These are phyloP conservation scores for Trichophyton schoenleinii DNA, from an alignment of 2,329 filamentous ascomycete genomes.

Conservation along the genomic window DNA sequence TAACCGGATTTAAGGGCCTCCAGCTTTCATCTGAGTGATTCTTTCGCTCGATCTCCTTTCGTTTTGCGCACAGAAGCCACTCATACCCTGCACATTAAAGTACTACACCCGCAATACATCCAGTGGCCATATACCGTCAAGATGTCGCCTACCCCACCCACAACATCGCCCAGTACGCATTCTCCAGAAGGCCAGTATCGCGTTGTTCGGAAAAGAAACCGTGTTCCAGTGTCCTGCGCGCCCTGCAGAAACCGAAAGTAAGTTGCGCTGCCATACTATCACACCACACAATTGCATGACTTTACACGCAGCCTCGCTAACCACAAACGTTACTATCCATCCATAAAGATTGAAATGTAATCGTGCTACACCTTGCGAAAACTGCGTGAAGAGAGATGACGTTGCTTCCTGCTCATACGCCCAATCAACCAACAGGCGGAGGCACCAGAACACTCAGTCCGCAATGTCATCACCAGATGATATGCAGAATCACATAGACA, in stretches of 20 bases:
- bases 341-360: conserved; percentile 69
- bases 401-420: conserved; percentile 76
- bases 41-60: not conserved
- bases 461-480: conserved; percentile 62
- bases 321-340: not conserved
- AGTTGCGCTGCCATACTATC: conserved; percentile 4
- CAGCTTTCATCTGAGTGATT: not conserved
- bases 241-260: conserved; percentile 88
- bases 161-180: conserved; percentile 53
- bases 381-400: conserved; percentile 81
- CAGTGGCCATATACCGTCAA: not conserved
- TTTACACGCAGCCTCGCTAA: conserved; percentile 11
- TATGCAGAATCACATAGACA: conserved; percentile 97
- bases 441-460: conserved; percentile 45
- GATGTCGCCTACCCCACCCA: conserved; percentile 36
- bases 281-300: conserved; percentile 6
- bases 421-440: conserved; percentile 68
- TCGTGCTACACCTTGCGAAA: conserved; percentile 78
- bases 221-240: conserved; percentile 80
- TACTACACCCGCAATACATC: not conserved
- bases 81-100: not conserved
- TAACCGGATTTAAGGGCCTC: not conserved
- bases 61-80: not conserved
- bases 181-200: conserved; percentile 79
- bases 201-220: conserved; percentile 81